Evolutionary conservation across 192 early-diverging fungal genomes (phyloP).

Genomic region (Coemansia reversa): DNA sequence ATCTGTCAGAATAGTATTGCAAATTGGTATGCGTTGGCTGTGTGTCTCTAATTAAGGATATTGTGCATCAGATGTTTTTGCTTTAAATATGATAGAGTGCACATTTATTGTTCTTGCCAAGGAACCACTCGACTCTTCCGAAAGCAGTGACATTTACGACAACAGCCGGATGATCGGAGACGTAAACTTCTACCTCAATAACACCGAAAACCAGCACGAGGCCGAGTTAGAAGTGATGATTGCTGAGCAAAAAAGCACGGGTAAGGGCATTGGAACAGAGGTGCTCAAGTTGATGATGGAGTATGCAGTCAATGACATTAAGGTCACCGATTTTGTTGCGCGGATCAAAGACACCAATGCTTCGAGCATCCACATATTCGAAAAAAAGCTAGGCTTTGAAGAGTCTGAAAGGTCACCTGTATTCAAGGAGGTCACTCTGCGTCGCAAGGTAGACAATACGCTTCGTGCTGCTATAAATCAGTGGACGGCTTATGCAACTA

Average conservation of each 20-base stretch:
- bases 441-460: slow-evolving; percentile 25
- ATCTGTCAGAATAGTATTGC: slow-evolving; percentile 16
- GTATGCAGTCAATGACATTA: slow-evolving; percentile 46
- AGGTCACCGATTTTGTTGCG: slow-evolving; percentile 46
- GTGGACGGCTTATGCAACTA: slow-evolving; percentile 15
- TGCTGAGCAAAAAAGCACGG: slow-evolving; percentile 57
- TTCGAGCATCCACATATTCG: slow-evolving; percentile 48
- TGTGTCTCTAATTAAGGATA: neutral
- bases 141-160: slow-evolving; percentile 12
- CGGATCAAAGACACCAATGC: slow-evolving; percentile 52
- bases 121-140: neutral
- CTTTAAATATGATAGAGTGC: slow-evolving; percentile 51
- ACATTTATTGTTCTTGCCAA: slow-evolving; percentile 68
- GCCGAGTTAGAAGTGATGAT: slow-evolving; percentile 97
- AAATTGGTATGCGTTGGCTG: neutral
- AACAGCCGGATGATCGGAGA: slow-evolving; percentile 84
- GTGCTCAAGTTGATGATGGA: slow-evolving; percentile 52
- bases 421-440: slow-evolving; percentile 49
- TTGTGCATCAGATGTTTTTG: slow-evolving; percentile 2
- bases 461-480: slow-evolving; percentile 9
- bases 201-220: slow-evolving; percentile 65
- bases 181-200: slow-evolving; percentile 92
- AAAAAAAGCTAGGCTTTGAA: slow-evolving; percentile 39
- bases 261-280: slow-evolving; percentile 46
- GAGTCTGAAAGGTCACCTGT: slow-evolving; percentile 43